Evolutionary conservation across 176 grass and related monocot genomes (phyloP).

Genomic region (Thinopyrum elongatum): DNA sequence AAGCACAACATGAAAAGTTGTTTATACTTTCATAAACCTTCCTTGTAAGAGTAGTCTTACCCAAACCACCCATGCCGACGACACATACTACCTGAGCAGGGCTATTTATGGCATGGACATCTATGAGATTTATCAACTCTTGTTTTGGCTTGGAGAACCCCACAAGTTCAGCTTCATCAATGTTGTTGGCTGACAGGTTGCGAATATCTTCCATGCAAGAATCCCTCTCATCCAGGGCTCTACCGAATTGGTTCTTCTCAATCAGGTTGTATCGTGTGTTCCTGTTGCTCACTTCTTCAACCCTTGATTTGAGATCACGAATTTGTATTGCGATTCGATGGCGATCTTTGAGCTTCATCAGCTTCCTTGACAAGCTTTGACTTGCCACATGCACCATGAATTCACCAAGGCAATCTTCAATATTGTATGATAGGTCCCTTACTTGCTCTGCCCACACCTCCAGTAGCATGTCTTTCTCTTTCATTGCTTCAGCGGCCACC

Average conservation of each 20-base stretch:
- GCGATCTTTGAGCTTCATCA: not conserved
- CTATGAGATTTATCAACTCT: too few relatives aligned
- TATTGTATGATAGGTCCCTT: not conserved
- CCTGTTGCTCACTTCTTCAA: conserved; percentile 28
- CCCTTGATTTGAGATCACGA: conserved; percentile 6
- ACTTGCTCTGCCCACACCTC: too few relatives aligned
- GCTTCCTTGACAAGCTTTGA: not conserved
- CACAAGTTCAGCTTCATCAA: too few relatives aligned
- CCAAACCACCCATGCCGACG: not conserved
- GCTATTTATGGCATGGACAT: too few relatives aligned
- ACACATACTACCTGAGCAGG: too few relatives aligned
- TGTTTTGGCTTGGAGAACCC: too few relatives aligned
- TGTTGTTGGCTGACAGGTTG: too few relatives aligned
- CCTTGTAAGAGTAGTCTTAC: not conserved
- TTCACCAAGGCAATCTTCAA: conserved; percentile 35
- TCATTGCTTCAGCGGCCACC: too few relatives aligned
- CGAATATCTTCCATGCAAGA: too few relatives aligned
- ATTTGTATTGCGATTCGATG: conserved; percentile 15
- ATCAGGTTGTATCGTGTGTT: conserved; percentile 21
- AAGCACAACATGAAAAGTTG: not conserved
- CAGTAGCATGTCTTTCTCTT: too few relatives aligned
- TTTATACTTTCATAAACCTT: not conserved
- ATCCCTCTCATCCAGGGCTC: too few relatives aligned
- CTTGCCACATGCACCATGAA: not conserved
- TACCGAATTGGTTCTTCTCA: not conserved